Conservation (phyloP, 495 filamentous ascomycete genomes). For the Penicillium mononematosum region DNA sequence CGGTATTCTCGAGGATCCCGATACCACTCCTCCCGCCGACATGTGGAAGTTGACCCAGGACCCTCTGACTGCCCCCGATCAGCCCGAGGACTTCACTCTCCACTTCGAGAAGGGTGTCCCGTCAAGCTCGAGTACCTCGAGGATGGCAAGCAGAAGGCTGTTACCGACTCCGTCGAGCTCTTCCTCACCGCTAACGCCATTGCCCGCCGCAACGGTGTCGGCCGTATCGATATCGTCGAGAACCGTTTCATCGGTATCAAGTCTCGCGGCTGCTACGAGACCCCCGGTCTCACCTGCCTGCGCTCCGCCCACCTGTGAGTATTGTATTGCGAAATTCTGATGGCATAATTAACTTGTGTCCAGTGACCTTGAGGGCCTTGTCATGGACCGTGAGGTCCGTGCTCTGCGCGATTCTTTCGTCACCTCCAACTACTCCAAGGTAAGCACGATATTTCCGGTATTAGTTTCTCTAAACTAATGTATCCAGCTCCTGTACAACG, state of each 20-base stretch:
- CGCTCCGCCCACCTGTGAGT: constrained; percentile 67
- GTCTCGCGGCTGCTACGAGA: constrained; percentile 90
- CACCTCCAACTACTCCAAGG: constrained; percentile 70
- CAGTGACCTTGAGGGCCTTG: constrained; percentile 78
- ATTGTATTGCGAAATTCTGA: neutral
- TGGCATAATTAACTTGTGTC: constrained; percentile 4
- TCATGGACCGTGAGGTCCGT: constrained; percentile 81
- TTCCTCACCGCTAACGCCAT: constrained; percentile 81
- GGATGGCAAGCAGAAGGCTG: constrained; percentile 52
- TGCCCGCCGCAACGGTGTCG: constrained; percentile 73
- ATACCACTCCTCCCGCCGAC: constrained; percentile 63
- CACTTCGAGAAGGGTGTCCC: constrained; percentile 82
- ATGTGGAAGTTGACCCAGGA: constrained; percentile 85
- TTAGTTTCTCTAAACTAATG: neutral
- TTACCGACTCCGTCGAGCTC: constrained; percentile 73
- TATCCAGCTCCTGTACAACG: constrained; percentile 67
- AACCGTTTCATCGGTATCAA: constrained; percentile 85
- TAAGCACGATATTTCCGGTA: constrained; percentile 17
- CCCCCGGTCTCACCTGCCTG: constrained; percentile 68
- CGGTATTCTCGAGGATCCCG: constrained; percentile 59
- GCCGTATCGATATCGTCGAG: constrained; percentile 89
- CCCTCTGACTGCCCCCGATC: constrained; percentile 71
- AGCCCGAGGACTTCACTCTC: constrained; percentile 73
- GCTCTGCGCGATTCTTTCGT: constrained; percentile 76
- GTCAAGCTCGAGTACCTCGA: constrained; percentile 62